These are phyloP conservation scores for Oryza glaberrima DNA, from an alignment of 176 grass and related monocot genomes.

Conservation along the genomic window DNA sequence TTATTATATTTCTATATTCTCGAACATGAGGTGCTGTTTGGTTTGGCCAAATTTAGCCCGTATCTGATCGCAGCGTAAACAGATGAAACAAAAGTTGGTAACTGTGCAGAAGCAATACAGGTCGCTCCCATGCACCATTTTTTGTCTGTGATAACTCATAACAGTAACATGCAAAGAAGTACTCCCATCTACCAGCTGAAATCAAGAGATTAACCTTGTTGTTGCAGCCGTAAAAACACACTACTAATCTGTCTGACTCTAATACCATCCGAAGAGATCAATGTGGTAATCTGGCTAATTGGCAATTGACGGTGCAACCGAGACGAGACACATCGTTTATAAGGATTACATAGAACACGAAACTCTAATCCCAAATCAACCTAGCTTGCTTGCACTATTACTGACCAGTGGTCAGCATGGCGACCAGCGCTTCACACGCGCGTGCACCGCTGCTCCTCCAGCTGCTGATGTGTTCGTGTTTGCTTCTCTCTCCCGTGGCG, in stretches of 20 bases:
- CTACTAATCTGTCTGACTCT: neutral
- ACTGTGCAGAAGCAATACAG: too few species aligned
- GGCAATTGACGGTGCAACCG: neutral
- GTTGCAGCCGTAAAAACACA: neutral
- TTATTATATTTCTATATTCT: too few species aligned
- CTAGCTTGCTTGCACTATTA: neutral
- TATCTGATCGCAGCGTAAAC: too few species aligned
- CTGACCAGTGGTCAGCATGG: slow-evolving; percentile 7
- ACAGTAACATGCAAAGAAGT: too few species aligned
- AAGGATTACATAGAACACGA: neutral
- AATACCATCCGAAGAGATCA: neutral
- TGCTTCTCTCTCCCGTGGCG: neutral
- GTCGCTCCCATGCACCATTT: too few species aligned
- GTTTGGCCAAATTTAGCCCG: too few species aligned
- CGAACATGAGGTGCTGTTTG: too few species aligned
- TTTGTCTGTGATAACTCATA: too few species aligned
- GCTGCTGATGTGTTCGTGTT: slow-evolving; percentile 19
- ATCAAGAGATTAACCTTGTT: neutral
- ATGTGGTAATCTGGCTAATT: neutral
- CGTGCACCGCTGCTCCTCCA: neutral
- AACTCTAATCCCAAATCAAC: neutral
- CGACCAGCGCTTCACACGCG: neutral
- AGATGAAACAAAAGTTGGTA: too few species aligned
- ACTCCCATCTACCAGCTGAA: too few species aligned
- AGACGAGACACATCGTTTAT: neutral